Evolutionary conservation across 2,329 filamentous ascomycete species (phyloP).

Genomic region (Xylaria sp.): DNA sequence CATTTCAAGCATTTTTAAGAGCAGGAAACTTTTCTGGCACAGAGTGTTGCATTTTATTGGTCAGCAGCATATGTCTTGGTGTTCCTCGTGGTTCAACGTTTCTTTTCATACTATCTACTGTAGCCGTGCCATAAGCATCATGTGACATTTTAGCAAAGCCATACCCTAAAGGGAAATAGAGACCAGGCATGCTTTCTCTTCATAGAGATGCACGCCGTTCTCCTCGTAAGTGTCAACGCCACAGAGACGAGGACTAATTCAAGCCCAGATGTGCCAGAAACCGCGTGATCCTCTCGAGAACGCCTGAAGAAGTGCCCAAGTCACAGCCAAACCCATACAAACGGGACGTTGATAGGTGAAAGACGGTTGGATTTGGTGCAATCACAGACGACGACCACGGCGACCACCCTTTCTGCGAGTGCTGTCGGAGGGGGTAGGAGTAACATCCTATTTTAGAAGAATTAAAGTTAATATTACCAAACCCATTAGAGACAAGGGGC

Average conservation of each 20-base stretch:
- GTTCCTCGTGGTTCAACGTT: constrained; percentile 42
- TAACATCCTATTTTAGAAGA: constrained; percentile 74
- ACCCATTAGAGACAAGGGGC: background rate
- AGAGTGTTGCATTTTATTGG: background rate
- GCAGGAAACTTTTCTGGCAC: background rate
- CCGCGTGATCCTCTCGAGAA: constrained; percentile 45
- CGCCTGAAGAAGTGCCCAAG: constrained; percentile 49
- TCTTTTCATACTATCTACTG: constrained; percentile 49
- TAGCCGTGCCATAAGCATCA: constrained; percentile 50
- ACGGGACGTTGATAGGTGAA: constrained; percentile 46
- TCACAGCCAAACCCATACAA: constrained; percentile 45
- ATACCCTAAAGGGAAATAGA: constrained; percentile 45
- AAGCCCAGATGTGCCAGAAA: constrained; percentile 58
- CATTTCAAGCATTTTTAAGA: background rate
- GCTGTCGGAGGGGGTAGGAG: constrained; percentile 98
- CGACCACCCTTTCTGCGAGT: constrained; percentile 99
- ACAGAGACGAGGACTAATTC: constrained; percentile 56
- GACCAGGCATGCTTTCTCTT: constrained; percentile 51
- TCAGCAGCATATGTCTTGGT: background rate
- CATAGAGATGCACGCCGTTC: constrained; percentile 68
- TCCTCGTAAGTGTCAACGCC: constrained; percentile 77
- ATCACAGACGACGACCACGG: constrained; percentile 99
- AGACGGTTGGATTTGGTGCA: constrained; percentile 50
- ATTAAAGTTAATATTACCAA: constrained; percentile 10
- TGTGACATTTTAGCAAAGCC: constrained; percentile 49